phyloP scores from a whole-genome alignment of 2,329 filamentous ascomycete genomes.

The Talaromyces funiculosus region DNA sequence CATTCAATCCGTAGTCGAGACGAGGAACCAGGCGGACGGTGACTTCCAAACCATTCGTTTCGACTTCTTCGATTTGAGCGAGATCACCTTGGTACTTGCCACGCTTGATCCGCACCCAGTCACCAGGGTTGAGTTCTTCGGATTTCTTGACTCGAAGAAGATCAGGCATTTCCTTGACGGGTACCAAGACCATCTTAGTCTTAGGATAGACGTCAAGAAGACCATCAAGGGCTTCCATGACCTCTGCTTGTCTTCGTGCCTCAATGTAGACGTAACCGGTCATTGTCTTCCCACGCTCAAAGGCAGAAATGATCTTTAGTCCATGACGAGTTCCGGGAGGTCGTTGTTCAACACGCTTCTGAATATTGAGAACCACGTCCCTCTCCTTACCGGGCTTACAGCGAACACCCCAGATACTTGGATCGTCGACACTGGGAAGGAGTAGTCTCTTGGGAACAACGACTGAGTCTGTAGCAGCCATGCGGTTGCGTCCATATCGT shows the following conservation, averaged over 20 bases:
- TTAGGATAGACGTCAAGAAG: constrained; percentile 87
- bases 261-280: constrained; percentile 94
- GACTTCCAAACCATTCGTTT: constrained; percentile 85
- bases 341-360: constrained; percentile 81
- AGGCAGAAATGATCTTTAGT: constrained; percentile 79
- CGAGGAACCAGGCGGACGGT: constrained; percentile 82
- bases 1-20: constrained; percentile 83
- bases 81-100: constrained; percentile 82
- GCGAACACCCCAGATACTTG: constrained; percentile 88
- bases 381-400: constrained; percentile 94
- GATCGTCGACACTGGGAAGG: constrained; percentile 88
- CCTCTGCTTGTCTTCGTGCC: constrained; percentile 78
- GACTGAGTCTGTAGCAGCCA: constrained; percentile 62
- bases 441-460: constrained; percentile 80
- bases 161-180: constrained; percentile 96
- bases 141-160: constrained; percentile 86
- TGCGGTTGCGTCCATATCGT: constrained; percentile 75
- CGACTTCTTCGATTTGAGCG: constrained; percentile 86
- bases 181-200: constrained; percentile 78
- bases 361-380: constrained; percentile 81
- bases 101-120: constrained; percentile 83
- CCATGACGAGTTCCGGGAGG: constrained; percentile 67
- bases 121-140: constrained; percentile 74
- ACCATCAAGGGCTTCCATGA: constrained; percentile 73
- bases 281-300: constrained; percentile 85